Evolutionary conservation across 108 stramenopile genomes (phyloP), one percentile per base, ranked within the genome.

Genomic region (Cylindrotheca closterium): DNA sequence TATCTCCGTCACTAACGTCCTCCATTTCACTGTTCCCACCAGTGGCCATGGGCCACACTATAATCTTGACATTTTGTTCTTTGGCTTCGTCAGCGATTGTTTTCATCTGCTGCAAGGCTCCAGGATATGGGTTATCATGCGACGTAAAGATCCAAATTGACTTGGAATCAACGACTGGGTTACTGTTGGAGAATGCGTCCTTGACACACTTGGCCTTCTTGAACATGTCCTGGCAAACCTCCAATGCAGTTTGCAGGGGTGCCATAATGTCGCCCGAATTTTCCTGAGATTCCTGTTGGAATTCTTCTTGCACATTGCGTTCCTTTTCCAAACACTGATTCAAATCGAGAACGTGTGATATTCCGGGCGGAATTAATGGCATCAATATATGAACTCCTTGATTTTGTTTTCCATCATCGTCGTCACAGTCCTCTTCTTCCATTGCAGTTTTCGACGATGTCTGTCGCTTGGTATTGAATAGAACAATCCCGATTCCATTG

Each of bases 131-230:
- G 51, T 58, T 51, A 4, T 83, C 86, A 47, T 74, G 56, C 52
- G 85, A 86, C 65, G 89, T 88, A 50, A 91, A 80, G 33, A 91
- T 86, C 89, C 89, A 91, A 47, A 91, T 67, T 7, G 78, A 32
- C 57, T 75, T 79, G 19, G 79, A 65, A 62, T 91, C 89, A n/a
- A n/a, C n/a, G 3, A 57, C 60, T 1, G 78, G 57, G 50, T 76
- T 60, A n/a, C 73, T 63, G 12, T 73, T 47, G 26, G 72, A 70
- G 19, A 58, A 53, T 19, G 69, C 37, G 28, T 80, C 64, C 33
- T 60, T 50, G 24, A 72, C 74, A 31, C 60, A 83, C 62, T 83
- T 83, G 52, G 82, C 77, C 31, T 67, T 52, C 30, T 51, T 47
- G 65, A 88, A 85, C 18, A 85, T 37, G 47, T 73, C 68, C 19